Evolutionary conservation across 768 basidiomycete species (phyloP).

Genomic region (Suillus weaverae): DNA sequence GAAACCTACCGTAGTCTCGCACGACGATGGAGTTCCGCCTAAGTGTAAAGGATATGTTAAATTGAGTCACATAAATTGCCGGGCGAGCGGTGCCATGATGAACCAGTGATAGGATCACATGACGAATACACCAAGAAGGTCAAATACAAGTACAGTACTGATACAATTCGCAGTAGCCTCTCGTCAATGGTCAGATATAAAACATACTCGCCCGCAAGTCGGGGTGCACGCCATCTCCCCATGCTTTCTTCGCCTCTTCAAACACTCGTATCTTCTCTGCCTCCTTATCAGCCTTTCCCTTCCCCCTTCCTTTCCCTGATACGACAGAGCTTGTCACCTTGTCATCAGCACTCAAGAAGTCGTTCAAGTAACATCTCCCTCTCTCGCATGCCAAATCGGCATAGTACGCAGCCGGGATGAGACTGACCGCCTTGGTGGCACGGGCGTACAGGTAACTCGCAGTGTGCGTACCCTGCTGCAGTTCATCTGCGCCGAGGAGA

Average conservation of each 20-base stretch:
- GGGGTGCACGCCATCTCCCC: conserved; percentile 50
- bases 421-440: conserved; percentile 81
- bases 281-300: conserved; percentile 31
- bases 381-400: conserved; percentile 83
- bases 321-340: conserved; percentile 40
- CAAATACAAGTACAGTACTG: background rate
- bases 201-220: conserved; percentile 64
- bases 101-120: too few relatives aligned
- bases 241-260: conserved; percentile 49
- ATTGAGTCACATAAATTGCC: too few relatives aligned
- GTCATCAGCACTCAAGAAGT: conserved; percentile 59
- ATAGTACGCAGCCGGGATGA: conserved; percentile 79
- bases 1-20: too few relatives aligned
- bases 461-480: conserved; percentile 73
- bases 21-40: too few relatives aligned
- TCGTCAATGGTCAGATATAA: conserved; percentile 45
- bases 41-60: too few relatives aligned
- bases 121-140: background rate
- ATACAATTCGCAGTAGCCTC: background rate
- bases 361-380: conserved; percentile 73
- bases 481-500: conserved; percentile 60
- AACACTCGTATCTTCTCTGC: conserved; percentile 39
- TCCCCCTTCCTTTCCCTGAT: conserved; percentile 35
- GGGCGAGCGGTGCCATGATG: too few relatives aligned
- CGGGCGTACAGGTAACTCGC: conserved; percentile 76